Evolutionary conservation across 1,139 yeast genomes (phyloP), one percentile per base, ranked within the genome.

Genomic region (Candida sanyaensis): DNA sequence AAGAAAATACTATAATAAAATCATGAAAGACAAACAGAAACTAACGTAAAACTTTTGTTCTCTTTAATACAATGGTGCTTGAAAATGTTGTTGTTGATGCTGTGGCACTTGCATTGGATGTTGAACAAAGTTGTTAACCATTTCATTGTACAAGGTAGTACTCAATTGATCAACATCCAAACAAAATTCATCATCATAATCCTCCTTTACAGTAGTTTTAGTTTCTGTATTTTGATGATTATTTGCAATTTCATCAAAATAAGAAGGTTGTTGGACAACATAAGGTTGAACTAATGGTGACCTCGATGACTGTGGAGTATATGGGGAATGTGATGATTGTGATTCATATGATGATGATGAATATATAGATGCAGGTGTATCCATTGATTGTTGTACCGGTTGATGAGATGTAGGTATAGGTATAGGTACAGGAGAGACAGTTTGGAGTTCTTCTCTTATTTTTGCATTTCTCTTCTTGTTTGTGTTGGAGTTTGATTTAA

Each of bases 171-270:
- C 80, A 12, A 69, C 62, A 54, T 75, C 80, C 49, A 75, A 68
- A 57, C 80, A 75, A 54, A 61, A 75, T 39, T 73, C 79, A 52
- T 75, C 80, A 53, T 74, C 80, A 55, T 73, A 74, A 53, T 75
- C 78, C 11, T 68, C 50, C 8, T 40, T 42, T 4, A 13, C 28
- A 5, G 7, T 11, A 23, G 27, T 24, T 4, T 30, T 40, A 12
- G 36, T 10, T n/a, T 21, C 31, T 10, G 37, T 41, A 24, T 40
- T 17, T 33, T 46, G 42, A 41, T 46, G 50, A 6, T 47, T 46
- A 9, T 40, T 41, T 6, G 43, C 28, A 21, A 44, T 46, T 40
- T 45, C 50, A 21, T 49, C 50, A 45, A 47, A 49, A 40, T 44
- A 45, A 11, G 42, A 28, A 10, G 49, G 44, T 40, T 43, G 53